These are phyloP conservation scores for Leccinellum luteum DNA, from an alignment of 768 basidiomycete species.

Conservation along the genomic window DNA sequence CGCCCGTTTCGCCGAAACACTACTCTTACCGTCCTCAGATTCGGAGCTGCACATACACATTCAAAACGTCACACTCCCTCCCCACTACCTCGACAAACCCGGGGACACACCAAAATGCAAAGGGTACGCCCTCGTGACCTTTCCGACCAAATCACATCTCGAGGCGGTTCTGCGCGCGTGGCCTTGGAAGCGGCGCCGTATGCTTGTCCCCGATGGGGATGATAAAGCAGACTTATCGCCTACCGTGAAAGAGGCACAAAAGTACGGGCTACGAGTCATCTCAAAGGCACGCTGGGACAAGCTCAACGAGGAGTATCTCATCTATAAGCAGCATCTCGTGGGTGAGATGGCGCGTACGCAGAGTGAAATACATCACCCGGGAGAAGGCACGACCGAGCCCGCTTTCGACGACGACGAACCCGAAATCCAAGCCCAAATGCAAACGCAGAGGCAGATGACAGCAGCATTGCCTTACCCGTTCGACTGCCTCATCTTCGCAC, in stretches of 20 bases:
- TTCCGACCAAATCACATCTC: constrained; percentile 41
- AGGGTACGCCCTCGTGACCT: constrained; percentile 71
- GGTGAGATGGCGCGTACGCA: constrained; percentile 37
- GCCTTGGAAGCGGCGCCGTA: constrained; percentile 52
- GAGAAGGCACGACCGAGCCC: background rate
- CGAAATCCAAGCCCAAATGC: background rate
- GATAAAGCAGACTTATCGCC: background rate
- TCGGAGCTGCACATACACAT: constrained; percentile 28
- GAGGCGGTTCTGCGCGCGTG: constrained; percentile 47
- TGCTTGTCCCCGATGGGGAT: background rate
- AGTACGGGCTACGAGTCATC: constrained; percentile 58
- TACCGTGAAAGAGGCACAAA: constrained; percentile 43
- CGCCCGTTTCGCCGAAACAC: constrained; percentile 39
- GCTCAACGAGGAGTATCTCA: constrained; percentile 67
- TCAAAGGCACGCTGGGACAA: constrained; percentile 60
- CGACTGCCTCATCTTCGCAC: constrained; percentile 67
- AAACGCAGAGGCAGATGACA: constrained; percentile 8
- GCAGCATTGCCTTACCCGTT: constrained; percentile 49
- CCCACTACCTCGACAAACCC: constrained; percentile 62
- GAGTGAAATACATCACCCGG: background rate
- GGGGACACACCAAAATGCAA: constrained; percentile 58
- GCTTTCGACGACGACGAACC: background rate
- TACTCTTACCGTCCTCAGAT: constrained; percentile 27
- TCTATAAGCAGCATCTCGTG: constrained; percentile 54
- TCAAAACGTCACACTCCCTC: constrained; percentile 55